Conservation (phyloP, 352 stramenopile species). For the Pythium vanterpoolii region DNA sequence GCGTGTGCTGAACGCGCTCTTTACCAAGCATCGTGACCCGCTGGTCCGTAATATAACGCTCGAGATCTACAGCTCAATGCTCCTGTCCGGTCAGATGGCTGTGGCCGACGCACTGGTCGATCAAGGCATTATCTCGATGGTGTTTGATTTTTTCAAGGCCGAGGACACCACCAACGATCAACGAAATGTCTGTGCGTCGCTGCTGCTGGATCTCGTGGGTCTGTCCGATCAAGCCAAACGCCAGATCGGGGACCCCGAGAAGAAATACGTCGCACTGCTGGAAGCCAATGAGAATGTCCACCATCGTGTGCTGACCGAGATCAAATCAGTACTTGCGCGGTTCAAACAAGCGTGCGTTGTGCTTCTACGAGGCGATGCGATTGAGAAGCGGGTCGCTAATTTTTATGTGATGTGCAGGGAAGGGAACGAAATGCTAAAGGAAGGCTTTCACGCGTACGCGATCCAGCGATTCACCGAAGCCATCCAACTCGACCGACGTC, state of each 20-base stretch:
- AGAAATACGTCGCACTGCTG: slow-evolving; percentile 11
- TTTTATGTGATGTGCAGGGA: slow-evolving; percentile 41
- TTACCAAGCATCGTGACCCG: slow-evolving; percentile 1
- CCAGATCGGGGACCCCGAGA: slow-evolving; percentile 6
- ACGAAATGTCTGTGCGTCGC: slow-evolving; percentile 5
- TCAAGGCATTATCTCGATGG: slow-evolving; percentile 10
- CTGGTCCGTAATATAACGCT: slow-evolving; percentile 3
- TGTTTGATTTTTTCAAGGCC: slow-evolving; percentile 9
- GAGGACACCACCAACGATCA: background rate
- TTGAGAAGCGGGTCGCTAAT: background rate
- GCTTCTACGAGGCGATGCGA: background rate
- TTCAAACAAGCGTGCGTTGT: slow-evolving; percentile 26
- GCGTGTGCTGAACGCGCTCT: slow-evolving; percentile 14
- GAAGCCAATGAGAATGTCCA: slow-evolving; percentile 16
- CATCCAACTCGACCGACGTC: slow-evolving; percentile 83
- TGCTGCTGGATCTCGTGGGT: slow-evolving; percentile 22
- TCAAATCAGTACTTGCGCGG: slow-evolving; percentile 27
- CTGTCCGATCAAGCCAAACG: slow-evolving; percentile 19
- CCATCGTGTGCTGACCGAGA: slow-evolving; percentile 17
- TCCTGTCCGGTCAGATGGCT: background rate
- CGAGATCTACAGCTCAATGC: slow-evolving; percentile 18
- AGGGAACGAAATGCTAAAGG: slow-evolving; percentile 90
- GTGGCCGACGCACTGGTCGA: slow-evolving; percentile 17
- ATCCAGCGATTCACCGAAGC: slow-evolving; percentile 93
- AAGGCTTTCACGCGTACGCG: slow-evolving; percentile 82